Conservation (phyloP, 768 basidiomycete genomes). For the Boletus coccyginus region DNA sequence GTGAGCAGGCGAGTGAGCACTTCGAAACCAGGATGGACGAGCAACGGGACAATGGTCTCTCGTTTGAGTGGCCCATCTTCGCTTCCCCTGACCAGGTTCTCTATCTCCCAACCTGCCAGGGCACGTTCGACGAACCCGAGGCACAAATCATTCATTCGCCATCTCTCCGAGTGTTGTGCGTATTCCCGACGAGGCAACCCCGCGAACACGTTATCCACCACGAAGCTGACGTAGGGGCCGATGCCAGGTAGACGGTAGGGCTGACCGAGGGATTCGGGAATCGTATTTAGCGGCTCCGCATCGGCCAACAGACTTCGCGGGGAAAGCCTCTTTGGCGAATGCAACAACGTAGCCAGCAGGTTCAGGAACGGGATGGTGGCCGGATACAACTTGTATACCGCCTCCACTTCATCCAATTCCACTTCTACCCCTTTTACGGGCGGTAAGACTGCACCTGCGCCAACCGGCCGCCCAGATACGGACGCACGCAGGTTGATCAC, state of each 20-base stretch:
- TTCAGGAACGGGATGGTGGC: conserved; percentile 86
- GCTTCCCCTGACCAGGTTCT: conserved; percentile 57
- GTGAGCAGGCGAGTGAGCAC: conserved; percentile 78
- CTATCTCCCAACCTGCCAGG: conserved; percentile 78
- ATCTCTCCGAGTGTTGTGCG: conserved; percentile 69
- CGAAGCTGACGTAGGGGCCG: conserved; percentile 79
- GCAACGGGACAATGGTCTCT: conserved; percentile 53
- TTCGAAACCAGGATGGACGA: conserved; percentile 85
- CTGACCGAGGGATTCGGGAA: conserved; percentile 78
- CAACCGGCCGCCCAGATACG: conserved; percentile 26
- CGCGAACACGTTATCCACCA: conserved; percentile 85
- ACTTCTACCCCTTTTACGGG: conserved; percentile 78
- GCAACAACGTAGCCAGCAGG: conserved; percentile 78
- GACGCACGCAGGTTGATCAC: conserved; percentile 70
- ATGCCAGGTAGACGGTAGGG: conserved; percentile 80
- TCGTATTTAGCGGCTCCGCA: conserved; percentile 62
- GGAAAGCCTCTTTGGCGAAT: conserved; percentile 73
- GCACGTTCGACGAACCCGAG: conserved; percentile 83
- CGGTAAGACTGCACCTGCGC: conserved; percentile 38
- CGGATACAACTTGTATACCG: conserved; percentile 75
- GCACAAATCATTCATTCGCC: conserved; percentile 83
- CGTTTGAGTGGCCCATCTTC: conserved; percentile 52
- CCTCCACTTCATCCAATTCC: conserved; percentile 86
- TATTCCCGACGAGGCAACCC: conserved; percentile 76
- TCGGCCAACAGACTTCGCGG: conserved; percentile 58